Evolutionary conservation across 768 basidiomycete species (phyloP), one percentile per base, ranked within the genome.

Genomic region (Amanita jacksonii): DNA sequence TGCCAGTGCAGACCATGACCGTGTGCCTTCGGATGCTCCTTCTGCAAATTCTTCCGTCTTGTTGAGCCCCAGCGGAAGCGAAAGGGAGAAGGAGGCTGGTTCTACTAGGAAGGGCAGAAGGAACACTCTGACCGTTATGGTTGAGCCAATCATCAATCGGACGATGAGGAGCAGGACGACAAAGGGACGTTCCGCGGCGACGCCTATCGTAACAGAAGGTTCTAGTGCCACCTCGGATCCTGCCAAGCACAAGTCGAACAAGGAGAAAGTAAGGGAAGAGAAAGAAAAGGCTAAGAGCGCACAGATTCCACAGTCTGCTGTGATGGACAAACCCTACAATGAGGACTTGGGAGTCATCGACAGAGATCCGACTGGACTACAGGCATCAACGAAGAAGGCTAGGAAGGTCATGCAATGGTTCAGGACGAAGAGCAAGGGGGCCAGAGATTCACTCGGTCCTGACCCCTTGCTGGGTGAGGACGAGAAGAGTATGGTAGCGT

Each of bases 391-490:
- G n/a, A 81, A 74, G 63, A 86, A 92, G 61, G 92, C 94, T 3
- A 80, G 81, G 61, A 90, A 85, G 57, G 96, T 99, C 42, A 98
- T 98, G 94, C 83, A 92, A 52, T 99, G 96, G 96, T 98, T 99
- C 76, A 72, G 85, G 61, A 75, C 73, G 44, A 76, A 74, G 63
- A 81, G 79, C 55, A 82, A 45, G 77, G 53, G 67, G 62, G 12
- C 41, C 16, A 52, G 65, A 16, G 69, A 70, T 34, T 63, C 63
- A 13, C 50, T 68, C 34, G 64, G 61, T 7, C 51, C 56, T 36
- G 57, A 43, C 13, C 28, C 41, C 13, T 49, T 49, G 19, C 55
- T 52, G 19, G 55, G 52, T 13, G 55, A 55, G 19, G 54, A 56
- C 12, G 50, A 49, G 0, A n/a, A 34, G 31, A 12, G 24, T 8